phyloP scores from a whole-genome alignment of 805 yeast species.

The Maudiozyma serrabonitensis region DNA sequence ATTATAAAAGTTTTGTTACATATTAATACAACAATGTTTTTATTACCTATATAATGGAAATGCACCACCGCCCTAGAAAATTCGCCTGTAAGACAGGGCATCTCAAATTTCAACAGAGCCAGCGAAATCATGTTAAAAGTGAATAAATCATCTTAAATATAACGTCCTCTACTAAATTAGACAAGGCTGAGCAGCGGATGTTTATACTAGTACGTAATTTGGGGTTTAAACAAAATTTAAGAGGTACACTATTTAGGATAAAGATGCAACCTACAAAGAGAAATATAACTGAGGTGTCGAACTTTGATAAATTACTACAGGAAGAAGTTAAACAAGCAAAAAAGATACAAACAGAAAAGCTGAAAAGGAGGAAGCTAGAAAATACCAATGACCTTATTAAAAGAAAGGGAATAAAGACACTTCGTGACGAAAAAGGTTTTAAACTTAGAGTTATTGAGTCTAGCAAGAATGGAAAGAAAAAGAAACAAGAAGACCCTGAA shows the following conservation, averaged over 20 bases:
- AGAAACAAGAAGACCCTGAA: slow-evolving; percentile 51
- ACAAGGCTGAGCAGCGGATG: too few relatives aligned
- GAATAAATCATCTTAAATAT: too few relatives aligned
- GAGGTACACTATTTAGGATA: neutral
- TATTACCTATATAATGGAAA: too few relatives aligned
- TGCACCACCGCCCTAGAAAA: too few relatives aligned
- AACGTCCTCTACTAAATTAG: too few relatives aligned
- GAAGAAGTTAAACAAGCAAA: slow-evolving; percentile 11
- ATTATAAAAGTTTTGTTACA: too few relatives aligned
- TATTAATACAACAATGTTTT: too few relatives aligned
- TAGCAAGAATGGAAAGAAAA: slow-evolving; percentile 26
- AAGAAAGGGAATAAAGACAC: slow-evolving; percentile 5
- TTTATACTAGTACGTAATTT: too few relatives aligned
- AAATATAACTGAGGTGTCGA: neutral
- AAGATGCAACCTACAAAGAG: neutral
- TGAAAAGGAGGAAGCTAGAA: slow-evolving; percentile 7
- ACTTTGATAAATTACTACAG: slow-evolving; percentile 9
- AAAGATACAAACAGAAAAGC: slow-evolving; percentile 5
- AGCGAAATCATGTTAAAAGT: too few relatives aligned
- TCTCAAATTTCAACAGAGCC: too few relatives aligned
- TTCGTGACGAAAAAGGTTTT: slow-evolving; percentile 25
- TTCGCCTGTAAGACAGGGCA: too few relatives aligned
- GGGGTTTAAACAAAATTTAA: too few relatives aligned
- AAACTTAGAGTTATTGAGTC: slow-evolving; percentile 20
- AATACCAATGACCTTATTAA: neutral